Conservation (phyloP, 2,329 filamentous ascomycete species). For the Fusarium buharicum region DNA sequence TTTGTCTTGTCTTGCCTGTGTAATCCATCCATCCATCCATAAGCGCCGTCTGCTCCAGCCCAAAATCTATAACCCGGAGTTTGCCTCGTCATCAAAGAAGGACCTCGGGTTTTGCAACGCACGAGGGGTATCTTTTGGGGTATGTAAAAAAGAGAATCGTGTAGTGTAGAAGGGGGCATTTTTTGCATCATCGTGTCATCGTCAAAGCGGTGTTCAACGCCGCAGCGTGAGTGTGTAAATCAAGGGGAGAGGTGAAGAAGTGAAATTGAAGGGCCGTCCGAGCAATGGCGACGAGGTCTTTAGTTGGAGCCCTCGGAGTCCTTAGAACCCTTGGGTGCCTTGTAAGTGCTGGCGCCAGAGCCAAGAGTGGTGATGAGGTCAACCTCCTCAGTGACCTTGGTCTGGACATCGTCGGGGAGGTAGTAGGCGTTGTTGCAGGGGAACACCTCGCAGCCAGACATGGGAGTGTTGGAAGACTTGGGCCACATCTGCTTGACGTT, state of each 20-base stretch:
- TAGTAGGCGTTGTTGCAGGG: slow-evolving; percentile 67
- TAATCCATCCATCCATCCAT: slow-evolving; percentile 34
- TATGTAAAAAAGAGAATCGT: slow-evolving; percentile 41
- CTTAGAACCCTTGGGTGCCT: background rate
- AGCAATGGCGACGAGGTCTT: slow-evolving; percentile 19
- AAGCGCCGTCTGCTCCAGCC: slow-evolving; percentile 45
- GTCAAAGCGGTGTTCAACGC: slow-evolving; percentile 46
- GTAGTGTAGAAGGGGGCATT: slow-evolving; percentile 20
- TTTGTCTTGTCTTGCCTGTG: slow-evolving; percentile 35
- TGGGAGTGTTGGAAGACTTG: slow-evolving; percentile 47
- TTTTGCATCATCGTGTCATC: slow-evolving; percentile 40
- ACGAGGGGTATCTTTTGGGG: slow-evolving; percentile 47
- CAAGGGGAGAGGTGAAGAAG: slow-evolving; percentile 20
- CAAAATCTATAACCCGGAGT: slow-evolving; percentile 42
- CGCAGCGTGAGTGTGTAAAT: slow-evolving; percentile 25
- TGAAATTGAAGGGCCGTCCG: slow-evolving; percentile 26
- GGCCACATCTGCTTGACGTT: slow-evolving; percentile 68
- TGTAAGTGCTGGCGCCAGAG: slow-evolving; percentile 44
- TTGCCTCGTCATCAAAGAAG: slow-evolving; percentile 23
- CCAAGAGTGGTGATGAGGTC: slow-evolving; percentile 65
- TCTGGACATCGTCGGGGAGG: slow-evolving; percentile 64
- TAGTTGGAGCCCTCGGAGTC: slow-evolving; percentile 15
- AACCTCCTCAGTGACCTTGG: slow-evolving; percentile 60
- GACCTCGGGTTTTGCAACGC: slow-evolving; percentile 39
- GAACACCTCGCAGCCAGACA: slow-evolving; percentile 63